A percentile compares a stretch with the other conserved stretches of the same genome.
These are phyloP conservation scores for Cyberlindnera lachancei DNA, from an alignment of 805 yeast species.

Conservation along the genomic window DNA sequence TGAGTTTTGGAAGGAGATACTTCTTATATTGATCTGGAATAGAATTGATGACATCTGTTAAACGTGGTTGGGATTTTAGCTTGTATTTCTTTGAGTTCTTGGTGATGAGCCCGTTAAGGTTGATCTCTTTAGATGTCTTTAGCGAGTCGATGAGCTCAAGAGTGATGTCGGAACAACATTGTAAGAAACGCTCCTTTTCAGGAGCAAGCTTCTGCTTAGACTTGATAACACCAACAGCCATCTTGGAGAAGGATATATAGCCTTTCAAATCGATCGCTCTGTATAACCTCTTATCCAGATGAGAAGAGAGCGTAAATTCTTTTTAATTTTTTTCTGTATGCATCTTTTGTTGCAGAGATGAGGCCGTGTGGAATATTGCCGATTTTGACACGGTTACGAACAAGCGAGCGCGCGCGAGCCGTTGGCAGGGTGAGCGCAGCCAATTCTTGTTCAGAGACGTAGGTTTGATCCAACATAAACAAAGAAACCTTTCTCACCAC, in stretches of 20 bases:
- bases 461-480: no score
- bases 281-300: no score
- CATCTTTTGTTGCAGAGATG: no score
- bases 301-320: neutral
- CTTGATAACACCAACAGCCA: slow-evolving; percentile 25
- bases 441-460: no score
- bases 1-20: slow-evolving; percentile 82
- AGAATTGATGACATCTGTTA: slow-evolving; percentile 90
- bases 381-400: no score
- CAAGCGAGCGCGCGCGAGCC: no score
- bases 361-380: no score
- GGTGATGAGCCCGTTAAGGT: slow-evolving; percentile 83
- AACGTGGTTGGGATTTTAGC: slow-evolving; percentile 84
- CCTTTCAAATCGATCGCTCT: no score
- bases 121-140: slow-evolving; percentile 68
- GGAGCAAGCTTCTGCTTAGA: slow-evolving; percentile 70
- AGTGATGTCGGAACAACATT: slow-evolving; percentile 89
- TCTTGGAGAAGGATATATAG: slow-evolving; percentile 2
- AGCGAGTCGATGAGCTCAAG: slow-evolving; percentile 75
- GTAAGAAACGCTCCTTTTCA: slow-evolving; percentile 87
- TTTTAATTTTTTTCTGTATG: neutral
- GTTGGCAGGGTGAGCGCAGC: no score
- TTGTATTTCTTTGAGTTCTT: slow-evolving; percentile 85
- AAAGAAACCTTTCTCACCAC: no score
- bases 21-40: slow-evolving; percentile 95